Evolutionary conservation across 2,329 filamentous ascomycete genomes (phyloP).

Genomic region (Arthrobotrys sphaeroides): DNA sequence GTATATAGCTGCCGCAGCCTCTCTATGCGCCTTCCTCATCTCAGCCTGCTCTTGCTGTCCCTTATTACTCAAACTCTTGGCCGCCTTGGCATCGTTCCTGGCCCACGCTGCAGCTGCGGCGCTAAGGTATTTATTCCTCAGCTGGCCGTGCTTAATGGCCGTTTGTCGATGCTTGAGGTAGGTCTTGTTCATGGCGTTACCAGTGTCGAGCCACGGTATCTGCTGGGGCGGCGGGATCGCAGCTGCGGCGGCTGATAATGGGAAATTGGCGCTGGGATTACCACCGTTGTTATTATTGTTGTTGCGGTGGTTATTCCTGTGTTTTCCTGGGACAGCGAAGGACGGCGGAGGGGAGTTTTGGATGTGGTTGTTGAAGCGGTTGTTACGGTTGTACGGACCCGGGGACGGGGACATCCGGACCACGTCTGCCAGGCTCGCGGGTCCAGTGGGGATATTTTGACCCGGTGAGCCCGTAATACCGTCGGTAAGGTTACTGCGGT

Average conservation of each 20-base stretch:
- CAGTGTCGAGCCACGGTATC: slow-evolving; percentile 96
- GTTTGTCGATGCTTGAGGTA: slow-evolving; percentile 95
- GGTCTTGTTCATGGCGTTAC: slow-evolving; percentile 86
- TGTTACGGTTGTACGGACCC: slow-evolving; percentile 61
- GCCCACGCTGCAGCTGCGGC: slow-evolving; percentile 99
- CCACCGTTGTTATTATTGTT: not conserved
- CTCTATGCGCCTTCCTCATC: slow-evolving; percentile 95
- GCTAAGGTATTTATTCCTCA: slow-evolving; percentile 89
- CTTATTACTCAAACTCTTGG: slow-evolving; percentile 90
- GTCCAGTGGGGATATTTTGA: slow-evolving; percentile 66
- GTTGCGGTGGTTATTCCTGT: slow-evolving; percentile 31
- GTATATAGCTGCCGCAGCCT: slow-evolving; percentile 90
- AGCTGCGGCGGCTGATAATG: slow-evolving; percentile 55
- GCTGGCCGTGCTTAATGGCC: slow-evolving; percentile 94
- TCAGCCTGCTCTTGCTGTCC: slow-evolving; percentile 96
- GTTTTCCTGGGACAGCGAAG: slow-evolving; percentile 43
- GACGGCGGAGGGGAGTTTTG: slow-evolving; percentile 45
- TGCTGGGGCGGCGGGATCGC: slow-evolving; percentile 88
- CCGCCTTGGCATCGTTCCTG: slow-evolving; percentile 92
- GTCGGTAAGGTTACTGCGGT: slow-evolving; percentile 82
- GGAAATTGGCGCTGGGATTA: slow-evolving; percentile 2
- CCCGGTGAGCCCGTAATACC: slow-evolving; percentile 65
- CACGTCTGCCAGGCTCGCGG: slow-evolving; percentile 88
- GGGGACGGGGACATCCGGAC: slow-evolving; percentile 94
- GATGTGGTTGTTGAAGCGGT: slow-evolving; percentile 50